Base-by-base conservation (phyloP, 1,284 basidiomycete genomes). In the Microbotryomycetes sp. region DNA sequence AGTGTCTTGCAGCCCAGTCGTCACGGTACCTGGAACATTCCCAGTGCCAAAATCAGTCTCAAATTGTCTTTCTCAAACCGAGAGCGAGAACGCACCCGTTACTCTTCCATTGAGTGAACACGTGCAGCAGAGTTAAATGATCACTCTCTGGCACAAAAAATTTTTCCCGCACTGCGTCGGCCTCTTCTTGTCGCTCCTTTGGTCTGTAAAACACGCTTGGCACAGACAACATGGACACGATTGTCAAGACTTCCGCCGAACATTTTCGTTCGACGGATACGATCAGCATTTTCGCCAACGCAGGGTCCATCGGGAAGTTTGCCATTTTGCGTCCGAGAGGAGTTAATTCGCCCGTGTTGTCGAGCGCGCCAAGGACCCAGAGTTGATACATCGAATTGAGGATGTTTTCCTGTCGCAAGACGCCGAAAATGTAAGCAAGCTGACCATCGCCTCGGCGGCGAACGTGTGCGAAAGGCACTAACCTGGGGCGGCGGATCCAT, bases 321-420 rank as follows among this genome's bases (percentile, higher is more conserved):
- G 90, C 91, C 92, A 99, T 98, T 76, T 94, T 97, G 52, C 88
- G 84, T 1, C 96, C 96, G 54, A 86, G 81, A 0, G 86, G 81
- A 3, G 96, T 99, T 60, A 99, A 79, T 75, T 97, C 89, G n/a
- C 96, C 94, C 26, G 94, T 85, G 70, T 97, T 97, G 79, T 98
- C 91, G 9, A 99, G 81, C 3, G 96, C 96, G 45, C 92, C 92
- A 16, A 98, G 85, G 4, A 97, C 92, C 94, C 96, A 99, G 24
- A 99, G 84, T 76, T 97, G 93, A 75, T 97, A 97, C 93, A 97
- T 97, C 3, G 91, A 96, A 74, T 96, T 97, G 52, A 94, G 79
- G 69, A 93, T 94, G 74, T 94, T 94, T 62, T 88, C 89, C 84
- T 90, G 69, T 21, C n/a, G n/a, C 15, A 15, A 24, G 9, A 9